Evolutionary conservation across 306 rosid species (phyloP).

Genomic region (Ammopiptanthus mongolicus): DNA sequence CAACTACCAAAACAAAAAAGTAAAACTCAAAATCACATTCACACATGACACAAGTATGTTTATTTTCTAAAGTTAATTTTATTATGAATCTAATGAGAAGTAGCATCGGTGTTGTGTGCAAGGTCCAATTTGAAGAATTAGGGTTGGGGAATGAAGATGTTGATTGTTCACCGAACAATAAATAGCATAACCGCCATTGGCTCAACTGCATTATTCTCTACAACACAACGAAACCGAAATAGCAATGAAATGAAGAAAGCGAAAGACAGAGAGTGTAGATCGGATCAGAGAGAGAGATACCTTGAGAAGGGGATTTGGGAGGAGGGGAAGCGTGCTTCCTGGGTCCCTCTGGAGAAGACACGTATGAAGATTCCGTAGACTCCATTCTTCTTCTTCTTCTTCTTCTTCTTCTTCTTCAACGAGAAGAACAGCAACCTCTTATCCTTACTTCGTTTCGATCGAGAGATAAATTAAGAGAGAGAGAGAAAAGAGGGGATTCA

Average conservation of each 20-base stretch:
- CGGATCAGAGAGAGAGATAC: conserved; percentile 63
- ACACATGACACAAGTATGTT: background rate
- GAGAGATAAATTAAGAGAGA: conserved; percentile 17
- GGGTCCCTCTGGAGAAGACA: conserved; percentile 89
- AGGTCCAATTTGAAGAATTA: background rate
- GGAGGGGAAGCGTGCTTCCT: conserved; percentile 69
- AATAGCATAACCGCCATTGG: conserved; percentile 16
- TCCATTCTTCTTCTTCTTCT: conserved; percentile 47
- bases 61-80: background rate
- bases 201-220: conserved; percentile 11
- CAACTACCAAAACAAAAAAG: conserved; percentile 14
- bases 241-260: background rate
- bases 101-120: background rate
- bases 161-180: conserved; percentile 33
- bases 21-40: background rate
- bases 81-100: conserved; percentile 7
- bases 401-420: background rate
- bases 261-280: conserved; percentile 37
- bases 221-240: background rate
- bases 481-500: conserved; percentile 16
- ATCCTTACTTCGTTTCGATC: conserved; percentile 21
- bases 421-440: conserved; percentile 4
- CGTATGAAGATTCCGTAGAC: conserved; percentile 87
- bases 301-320: conserved; percentile 68
- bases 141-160: conserved; percentile 32